A percentile compares a stretch with the other conserved stretches of the same genome.
Conservation (phyloP, 1,284 basidiomycete genomes). For the Ustilago nuda region DNA sequence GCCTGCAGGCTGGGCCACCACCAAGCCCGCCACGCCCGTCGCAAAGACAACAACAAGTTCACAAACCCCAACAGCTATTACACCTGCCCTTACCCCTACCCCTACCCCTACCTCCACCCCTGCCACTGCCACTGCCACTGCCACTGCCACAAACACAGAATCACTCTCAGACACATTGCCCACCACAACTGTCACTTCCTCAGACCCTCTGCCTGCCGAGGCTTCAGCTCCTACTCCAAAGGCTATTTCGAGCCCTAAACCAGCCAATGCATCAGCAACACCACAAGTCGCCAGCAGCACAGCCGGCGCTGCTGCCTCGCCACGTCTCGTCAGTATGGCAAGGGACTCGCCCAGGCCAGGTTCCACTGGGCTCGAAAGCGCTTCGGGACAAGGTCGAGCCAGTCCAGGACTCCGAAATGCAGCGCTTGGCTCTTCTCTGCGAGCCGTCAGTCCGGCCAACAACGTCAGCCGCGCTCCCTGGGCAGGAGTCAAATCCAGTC, state of each 20-base stretch:
- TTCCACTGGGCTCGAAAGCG: slow-evolving; percentile 41
- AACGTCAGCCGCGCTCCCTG: slow-evolving; percentile 53
- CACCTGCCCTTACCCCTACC: slow-evolving; percentile 7
- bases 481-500: slow-evolving; percentile 50
- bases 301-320: slow-evolving; percentile 37
- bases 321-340: slow-evolving; percentile 55
- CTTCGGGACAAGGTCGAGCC: slow-evolving; percentile 32
- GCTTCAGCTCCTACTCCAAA: slow-evolving; percentile 32
- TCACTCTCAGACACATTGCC: slow-evolving; percentile 11
- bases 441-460: slow-evolving; percentile 42
- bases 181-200: not conserved
- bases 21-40: slow-evolving; percentile 29
- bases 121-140: slow-evolving; percentile 9
- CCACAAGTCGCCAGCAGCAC: slow-evolving; percentile 10
- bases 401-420: slow-evolving; percentile 57
- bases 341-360: slow-evolving; percentile 45
- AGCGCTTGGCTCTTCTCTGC: slow-evolving; percentile 39
- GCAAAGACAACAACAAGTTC: slow-evolving; percentile 23
- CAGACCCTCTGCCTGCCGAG: slow-evolving; percentile 36
- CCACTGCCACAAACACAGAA: slow-evolving; percentile 1
- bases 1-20: slow-evolving; percentile 50
- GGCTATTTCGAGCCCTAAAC: slow-evolving; percentile 30
- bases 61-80: slow-evolving; percentile 9
- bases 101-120: slow-evolving; percentile 9
- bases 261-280: slow-evolving; percentile 16